These are phyloP conservation scores for Penicillium chermesinum DNA, from an alignment of 495 filamentous ascomycete genomes.

Conservation along the genomic window DNA sequence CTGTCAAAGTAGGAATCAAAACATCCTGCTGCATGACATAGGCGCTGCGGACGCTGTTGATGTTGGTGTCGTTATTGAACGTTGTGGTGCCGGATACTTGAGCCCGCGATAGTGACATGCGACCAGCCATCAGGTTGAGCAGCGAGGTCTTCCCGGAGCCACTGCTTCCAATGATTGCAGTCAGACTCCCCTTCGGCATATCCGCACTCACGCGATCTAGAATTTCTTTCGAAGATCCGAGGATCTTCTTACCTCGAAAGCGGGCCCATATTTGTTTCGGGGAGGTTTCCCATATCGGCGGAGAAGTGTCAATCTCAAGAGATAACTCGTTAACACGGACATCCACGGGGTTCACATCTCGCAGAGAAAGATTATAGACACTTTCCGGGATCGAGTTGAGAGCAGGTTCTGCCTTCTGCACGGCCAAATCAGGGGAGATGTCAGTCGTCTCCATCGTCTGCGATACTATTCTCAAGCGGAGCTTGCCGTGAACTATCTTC, in stretches of 20 bases:
- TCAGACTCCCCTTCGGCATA: conserved; percentile 58
- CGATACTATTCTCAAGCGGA: no score
- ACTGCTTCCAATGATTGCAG: conserved; percentile 68
- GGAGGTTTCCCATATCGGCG: conserved; percentile 34
- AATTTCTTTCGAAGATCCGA: conserved; percentile 30
- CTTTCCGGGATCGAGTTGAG: conserved; percentile 9
- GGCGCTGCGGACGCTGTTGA: conserved; percentile 53
- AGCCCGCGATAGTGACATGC: conserved; percentile 52
- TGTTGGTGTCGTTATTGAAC: conserved; percentile 52
- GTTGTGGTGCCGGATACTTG: conserved; percentile 48
- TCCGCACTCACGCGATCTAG: conserved; percentile 49
- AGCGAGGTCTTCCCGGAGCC: conserved; percentile 71
- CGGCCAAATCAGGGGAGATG: conserved; percentile 8
- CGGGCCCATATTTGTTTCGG: conserved; percentile 20
- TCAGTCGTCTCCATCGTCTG: conserved; percentile 17
- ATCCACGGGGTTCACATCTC: conserved; percentile 55
- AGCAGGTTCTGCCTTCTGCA: conserved; percentile 9
- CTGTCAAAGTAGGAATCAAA: conserved; percentile 63
- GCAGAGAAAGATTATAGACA: conserved; percentile 46
- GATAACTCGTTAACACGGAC: conserved; percentile 51
- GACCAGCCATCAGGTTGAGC: conserved; percentile 62
- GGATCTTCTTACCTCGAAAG: conserved; percentile 16
- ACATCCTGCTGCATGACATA: conserved; percentile 78
- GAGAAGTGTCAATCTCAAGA: conserved; percentile 49
- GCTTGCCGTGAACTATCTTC: neutral